Percentiles rank a stretch among this genome's conserved stretches.
phyloP scores from a whole-genome alignment of 2,329 filamentous ascomycete species.

The Chlorencoelia australis region DNA sequence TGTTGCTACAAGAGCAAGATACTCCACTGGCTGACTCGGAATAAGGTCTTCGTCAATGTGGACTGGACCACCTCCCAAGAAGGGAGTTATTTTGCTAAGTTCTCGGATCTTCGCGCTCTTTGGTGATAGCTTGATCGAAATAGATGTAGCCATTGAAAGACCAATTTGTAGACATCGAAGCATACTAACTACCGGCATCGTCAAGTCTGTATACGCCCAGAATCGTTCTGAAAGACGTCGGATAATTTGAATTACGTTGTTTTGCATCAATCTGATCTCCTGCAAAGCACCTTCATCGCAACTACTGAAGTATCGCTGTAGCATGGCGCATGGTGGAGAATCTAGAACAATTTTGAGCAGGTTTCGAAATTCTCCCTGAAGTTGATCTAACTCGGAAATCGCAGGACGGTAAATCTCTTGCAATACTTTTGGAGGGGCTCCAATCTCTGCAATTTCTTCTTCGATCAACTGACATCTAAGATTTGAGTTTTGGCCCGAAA shows the following conservation, averaged over 20 bases:
- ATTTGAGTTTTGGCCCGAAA: conserved; percentile 59
- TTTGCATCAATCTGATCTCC: conserved; percentile 34
- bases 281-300: conserved; percentile 32
- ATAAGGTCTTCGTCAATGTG: conserved; percentile 9
- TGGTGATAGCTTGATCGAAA: conserved; percentile 3
- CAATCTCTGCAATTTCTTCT: conserved; percentile 52
- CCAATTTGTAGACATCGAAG: conserved; percentile 71
- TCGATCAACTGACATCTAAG: conserved; percentile 55
- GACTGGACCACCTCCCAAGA: conserved; percentile 37
- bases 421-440: conserved; percentile 53
- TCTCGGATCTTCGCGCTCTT: conserved; percentile 8
- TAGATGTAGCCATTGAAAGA: conserved; percentile 45
- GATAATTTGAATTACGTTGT: conserved; percentile 59
- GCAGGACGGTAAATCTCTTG: conserved; percentile 61
- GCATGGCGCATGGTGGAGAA: conserved; percentile 11
- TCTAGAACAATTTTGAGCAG: conserved; percentile 43
- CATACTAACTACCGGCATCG: conserved; percentile 66
- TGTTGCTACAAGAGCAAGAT: conserved; percentile 38
- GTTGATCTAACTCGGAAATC: conserved; percentile 52
- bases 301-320: conserved; percentile 15
- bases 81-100: conserved; percentile 41
- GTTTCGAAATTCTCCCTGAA: conserved; percentile 79
- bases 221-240: conserved; percentile 60
- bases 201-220: conserved; percentile 76
- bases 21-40: conserved; percentile 32